Evolutionary conservation across 495 filamentous ascomycete genomes (phyloP), one percentile per base, ranked within the genome.

Genomic region (Penicillium paradoxum): DNA sequence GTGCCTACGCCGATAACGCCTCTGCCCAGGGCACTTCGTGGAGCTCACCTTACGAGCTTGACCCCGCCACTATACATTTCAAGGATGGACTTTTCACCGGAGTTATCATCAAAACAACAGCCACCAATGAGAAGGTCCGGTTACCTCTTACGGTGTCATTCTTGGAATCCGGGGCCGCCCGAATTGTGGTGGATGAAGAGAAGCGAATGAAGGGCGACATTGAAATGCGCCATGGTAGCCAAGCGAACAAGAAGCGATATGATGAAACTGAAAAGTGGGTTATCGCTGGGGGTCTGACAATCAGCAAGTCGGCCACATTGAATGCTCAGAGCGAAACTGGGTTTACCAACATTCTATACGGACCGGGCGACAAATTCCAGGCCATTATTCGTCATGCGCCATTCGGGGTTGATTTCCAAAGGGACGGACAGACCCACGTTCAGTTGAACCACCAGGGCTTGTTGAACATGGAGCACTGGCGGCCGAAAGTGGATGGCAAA

Each of bases 391-490:
- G 79, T 32, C 89, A 92, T 63, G 71, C 81, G 0, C 93, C 93
- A 0, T 96, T 97, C 60, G 78, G 76, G 9, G 77, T 96, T 45
- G 83, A 93, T 15, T 97, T 98, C 67, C 83, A 88, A 63, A 77
- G 91, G 34, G 87, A 91, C 55, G 89, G 85, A 14, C 72, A 82
- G 55, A 85, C 84, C n/a, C 88, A 97, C 45, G 79, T 97, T 51
- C 86, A 87, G 58, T 74, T 98, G 60, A 97, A 97, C 67, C 84
- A 91, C 55, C 82, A 86, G 13, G 92, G 91, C 6, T 68, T 93
- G 51, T 61, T 97, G 69, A 97, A 96, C 58, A 65, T 97, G 62
- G 93, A 98, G 66, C 95, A 97, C 65, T 98, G 93, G 93, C 79
- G 93, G 53, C 80, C 86, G 6, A 97, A 96, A 79, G 73, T 88